Percentiles rank a stretch among this genome's conserved stretches.
These are phyloP conservation scores for Schizosaccharomyces osmophilus DNA, from an alignment of 805 yeast genomes.

Conservation along the genomic window DNA sequence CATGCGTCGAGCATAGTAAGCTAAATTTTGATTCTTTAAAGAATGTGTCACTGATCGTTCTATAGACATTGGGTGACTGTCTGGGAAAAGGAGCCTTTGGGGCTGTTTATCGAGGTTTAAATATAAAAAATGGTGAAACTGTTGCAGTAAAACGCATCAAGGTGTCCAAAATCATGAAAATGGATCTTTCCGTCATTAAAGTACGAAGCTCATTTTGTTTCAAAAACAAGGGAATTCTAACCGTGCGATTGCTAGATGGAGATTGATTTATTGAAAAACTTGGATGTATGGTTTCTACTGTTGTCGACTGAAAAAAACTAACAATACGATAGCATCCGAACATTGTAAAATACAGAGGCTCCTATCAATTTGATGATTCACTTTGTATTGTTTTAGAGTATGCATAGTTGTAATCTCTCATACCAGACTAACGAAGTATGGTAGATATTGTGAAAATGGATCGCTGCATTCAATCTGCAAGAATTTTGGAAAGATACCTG, in stretches of 20 bases:
- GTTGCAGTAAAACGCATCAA: conserved; percentile 63
- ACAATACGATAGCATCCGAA: conserved; percentile 23
- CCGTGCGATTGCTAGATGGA: conserved; percentile 29
- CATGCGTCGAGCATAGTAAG: neutral
- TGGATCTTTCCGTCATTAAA: conserved; percentile 16
- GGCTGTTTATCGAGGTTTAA: conserved; percentile 52
- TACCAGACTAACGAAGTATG: neutral
- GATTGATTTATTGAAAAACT: conserved; percentile 37
- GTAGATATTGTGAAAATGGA: conserved; percentile 30
- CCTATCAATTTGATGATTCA: conserved; percentile 27
- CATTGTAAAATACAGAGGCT: conserved; percentile 45
- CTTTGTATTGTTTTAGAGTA: conserved; percentile 40
- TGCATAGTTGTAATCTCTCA: neutral
- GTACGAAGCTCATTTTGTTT: conserved; percentile 5
- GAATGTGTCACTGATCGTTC: neutral
- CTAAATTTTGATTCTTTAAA: neutral
- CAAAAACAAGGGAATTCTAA: neutral
- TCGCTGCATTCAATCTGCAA: conserved; percentile 32
- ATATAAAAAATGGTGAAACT: conserved; percentile 35
- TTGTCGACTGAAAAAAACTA: neutral
- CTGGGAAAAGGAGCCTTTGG: conserved; percentile 88
- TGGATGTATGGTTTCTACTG: conserved; percentile 14
- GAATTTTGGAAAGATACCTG: conserved; percentile 30
- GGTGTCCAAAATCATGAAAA: conserved; percentile 18
- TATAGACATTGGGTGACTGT: conserved; percentile 23